phyloP scores from a whole-genome alignment of 1,284 basidiomycete species.

The Ganoderma sinense region DNA sequence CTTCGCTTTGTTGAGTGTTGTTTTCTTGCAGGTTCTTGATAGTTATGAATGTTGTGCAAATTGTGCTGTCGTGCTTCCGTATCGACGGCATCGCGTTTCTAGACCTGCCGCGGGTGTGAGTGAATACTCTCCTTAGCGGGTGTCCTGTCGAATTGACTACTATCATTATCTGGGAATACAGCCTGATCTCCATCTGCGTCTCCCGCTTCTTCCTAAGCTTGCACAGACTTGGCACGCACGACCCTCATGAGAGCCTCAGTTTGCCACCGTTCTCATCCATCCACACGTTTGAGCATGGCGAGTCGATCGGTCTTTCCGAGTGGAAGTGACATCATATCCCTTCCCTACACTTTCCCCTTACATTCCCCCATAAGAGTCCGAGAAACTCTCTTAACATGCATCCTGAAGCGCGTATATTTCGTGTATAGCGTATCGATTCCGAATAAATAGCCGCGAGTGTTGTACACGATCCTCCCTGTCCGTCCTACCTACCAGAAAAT shows the following conservation, averaged over 20 bases:
- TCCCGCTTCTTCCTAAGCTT: slow-evolving; percentile 2
- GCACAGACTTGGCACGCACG: background rate
- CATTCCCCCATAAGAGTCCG: background rate
- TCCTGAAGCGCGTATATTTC: background rate
- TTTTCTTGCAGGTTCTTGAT: background rate
- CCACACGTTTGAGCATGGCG: background rate
- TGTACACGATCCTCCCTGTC: background rate
- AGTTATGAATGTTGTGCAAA: background rate
- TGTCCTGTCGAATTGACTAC: background rate
- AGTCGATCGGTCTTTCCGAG: background rate
- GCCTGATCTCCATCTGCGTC: background rate
- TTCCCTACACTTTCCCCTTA: background rate
- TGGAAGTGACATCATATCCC: background rate
- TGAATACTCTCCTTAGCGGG: background rate
- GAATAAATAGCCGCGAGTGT: background rate
- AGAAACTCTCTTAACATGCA: background rate
- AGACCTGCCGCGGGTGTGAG: background rate
- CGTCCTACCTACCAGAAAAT: slow-evolving; percentile 63
- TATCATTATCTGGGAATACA: background rate
- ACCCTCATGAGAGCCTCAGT: background rate
- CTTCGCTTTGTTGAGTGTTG: background rate
- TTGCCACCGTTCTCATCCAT: background rate
- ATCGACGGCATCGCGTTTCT: background rate
- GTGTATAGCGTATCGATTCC: background rate
- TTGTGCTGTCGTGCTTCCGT: background rate